Base-by-base conservation (phyloP, 192 early-diverging fungal genomes). In the Podila epicladia region DNA sequence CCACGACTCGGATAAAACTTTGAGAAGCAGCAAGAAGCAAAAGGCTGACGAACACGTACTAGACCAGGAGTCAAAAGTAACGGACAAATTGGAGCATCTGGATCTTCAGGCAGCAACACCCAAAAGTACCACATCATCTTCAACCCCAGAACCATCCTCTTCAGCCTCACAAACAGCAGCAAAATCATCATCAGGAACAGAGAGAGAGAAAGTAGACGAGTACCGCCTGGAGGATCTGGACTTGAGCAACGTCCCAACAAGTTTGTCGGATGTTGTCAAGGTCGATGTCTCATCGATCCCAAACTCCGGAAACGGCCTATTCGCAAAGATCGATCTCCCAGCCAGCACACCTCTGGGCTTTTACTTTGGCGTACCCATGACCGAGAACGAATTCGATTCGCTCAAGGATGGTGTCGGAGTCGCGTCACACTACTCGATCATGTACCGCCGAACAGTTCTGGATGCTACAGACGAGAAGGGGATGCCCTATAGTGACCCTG, bases 331-430 rank as follows among this genome's bases (percentile, higher is more conserved):
- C 19, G 86, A 91, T 50, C 69, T 97, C 2, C 96, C 96, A 4
- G 87, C 84, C 11, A 89, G 89, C n/a, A 93, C 91, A 17, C 91
- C 93, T 0, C 82, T 97, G 8, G 96, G 96, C 7, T 97, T 97
- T 71, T 97, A 97, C 67, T 97, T 97, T 85, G 96, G 96, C 8
- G 95, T 97, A 6, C 96, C 96, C n/a, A 97, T 96, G 95, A 97
- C 94, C 2, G 96, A 97, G 76, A 94, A 95, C 70, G 96, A 97
- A 69, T 97, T 95, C 67, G 96, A 97, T 82, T 91, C 89, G 9
- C 77, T 91, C 38, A 97, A 97, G 70, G 96, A 97, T 65, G 82
- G 86, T 28, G 84, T 93, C 6, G 95, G 95, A 0, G 70, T 93
- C 31, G 89, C 96, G 2, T 95, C 93, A 4, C 91, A 96, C 64